phyloP scores from a whole-genome alignment of 441 rosid genomes.

The Populus tomentosa region DNA sequence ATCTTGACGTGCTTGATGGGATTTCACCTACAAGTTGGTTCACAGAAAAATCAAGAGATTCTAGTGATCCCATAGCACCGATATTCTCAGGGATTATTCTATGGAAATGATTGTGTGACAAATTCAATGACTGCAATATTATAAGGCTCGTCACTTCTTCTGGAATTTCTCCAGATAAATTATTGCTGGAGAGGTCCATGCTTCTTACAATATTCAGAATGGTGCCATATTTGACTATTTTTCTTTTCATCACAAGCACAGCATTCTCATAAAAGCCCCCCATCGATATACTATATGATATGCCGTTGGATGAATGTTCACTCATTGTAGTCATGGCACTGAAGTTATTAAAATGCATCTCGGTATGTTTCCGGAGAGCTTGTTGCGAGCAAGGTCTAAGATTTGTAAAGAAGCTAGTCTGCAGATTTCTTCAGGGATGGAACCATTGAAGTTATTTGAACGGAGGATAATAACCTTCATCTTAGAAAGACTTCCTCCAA shows the following conservation, averaged over 20 bases:
- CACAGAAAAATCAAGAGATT: background rate
- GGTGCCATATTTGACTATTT: background rate
- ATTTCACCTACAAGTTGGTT: too few relatives aligned
- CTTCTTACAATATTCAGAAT: background rate
- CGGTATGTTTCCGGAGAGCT: conserved; percentile 1
- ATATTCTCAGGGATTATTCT: background rate
- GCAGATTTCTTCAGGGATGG: conserved; percentile 21
- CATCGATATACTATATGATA: too few relatives aligned
- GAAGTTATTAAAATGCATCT: conserved; percentile 12
- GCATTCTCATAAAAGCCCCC: background rate
- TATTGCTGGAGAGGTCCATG: conserved; percentile 2
- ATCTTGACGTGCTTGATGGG: too few relatives aligned
- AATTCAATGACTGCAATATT: background rate
- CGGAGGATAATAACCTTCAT: conserved; percentile 8
- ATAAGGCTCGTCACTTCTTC: background rate
- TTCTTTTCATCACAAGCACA: background rate
- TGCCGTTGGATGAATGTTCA: background rate
- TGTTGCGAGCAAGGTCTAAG: conserved; percentile 19
- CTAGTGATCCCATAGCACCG: background rate
- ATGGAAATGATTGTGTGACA: conserved; percentile 8
- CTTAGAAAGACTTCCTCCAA: conserved; percentile 3
- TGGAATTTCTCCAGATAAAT: background rate
- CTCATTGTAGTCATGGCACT: background rate
- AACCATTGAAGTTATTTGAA: conserved; percentile 4
- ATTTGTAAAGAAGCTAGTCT: conserved; percentile 12